phyloP scores from a whole-genome alignment of 1,284 basidiomycete genomes.

The Ustilago sp. region DNA sequence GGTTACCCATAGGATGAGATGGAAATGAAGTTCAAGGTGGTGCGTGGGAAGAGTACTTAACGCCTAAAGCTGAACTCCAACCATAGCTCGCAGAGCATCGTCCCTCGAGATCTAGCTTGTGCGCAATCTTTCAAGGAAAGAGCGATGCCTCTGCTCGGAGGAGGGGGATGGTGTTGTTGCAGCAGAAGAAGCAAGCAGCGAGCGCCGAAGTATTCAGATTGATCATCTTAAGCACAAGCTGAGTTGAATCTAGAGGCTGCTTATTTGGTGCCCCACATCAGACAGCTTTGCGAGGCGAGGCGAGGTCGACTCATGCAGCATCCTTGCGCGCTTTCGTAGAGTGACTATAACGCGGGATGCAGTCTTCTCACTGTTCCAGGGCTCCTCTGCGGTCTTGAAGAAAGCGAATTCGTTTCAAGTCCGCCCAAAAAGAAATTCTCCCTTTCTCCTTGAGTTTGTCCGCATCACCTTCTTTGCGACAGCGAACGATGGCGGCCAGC shows the following conservation, averaged over 20 bases:
- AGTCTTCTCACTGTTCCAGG: neutral
- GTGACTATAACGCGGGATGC: neutral
- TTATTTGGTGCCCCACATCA: slow-evolving; percentile 6
- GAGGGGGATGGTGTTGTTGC: slow-evolving; percentile 1
- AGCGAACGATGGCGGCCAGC: neutral
- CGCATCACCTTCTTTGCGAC: neutral
- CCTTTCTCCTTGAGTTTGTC: slow-evolving; percentile 1
- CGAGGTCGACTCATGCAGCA: slow-evolving; percentile 7
- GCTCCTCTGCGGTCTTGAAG: neutral
- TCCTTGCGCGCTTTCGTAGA: neutral
- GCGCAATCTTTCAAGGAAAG: neutral
- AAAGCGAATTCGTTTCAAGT: neutral
- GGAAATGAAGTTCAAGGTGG: slow-evolving; percentile 7
- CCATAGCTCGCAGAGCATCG: slow-evolving; percentile 1
- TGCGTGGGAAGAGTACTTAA: slow-evolving; percentile 3
- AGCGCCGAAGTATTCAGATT: neutral
- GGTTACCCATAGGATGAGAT: neutral
- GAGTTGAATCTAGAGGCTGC: neutral
- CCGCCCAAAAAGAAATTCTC: slow-evolving; percentile 11
- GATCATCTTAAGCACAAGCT: neutral
- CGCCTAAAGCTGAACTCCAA: neutral
- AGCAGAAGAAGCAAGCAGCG: neutral
- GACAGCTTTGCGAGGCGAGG: neutral
- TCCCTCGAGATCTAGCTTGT: neutral
- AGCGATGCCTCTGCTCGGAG: neutral